Evolutionary conservation across 1,284 basidiomycete genomes (phyloP).

Genomic region (Mixia osmundae): DNA sequence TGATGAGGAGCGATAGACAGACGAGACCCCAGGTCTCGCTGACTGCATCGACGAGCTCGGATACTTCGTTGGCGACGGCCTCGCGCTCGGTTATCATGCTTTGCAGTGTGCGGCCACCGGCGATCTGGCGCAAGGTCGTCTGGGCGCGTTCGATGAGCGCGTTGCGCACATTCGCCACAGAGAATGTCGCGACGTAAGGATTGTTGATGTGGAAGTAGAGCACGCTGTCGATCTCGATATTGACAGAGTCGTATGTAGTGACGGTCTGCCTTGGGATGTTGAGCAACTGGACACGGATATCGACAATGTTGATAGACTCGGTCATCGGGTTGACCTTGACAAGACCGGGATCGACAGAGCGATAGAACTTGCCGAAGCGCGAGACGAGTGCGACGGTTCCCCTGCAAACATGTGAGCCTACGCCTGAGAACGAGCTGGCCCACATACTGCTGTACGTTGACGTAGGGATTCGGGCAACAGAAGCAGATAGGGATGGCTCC

Average conservation of each 20-base stretch:
- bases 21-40: conserved; percentile 66
- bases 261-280: conserved; percentile 64
- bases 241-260: conserved; percentile 25
- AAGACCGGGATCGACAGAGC: conserved; percentile 42
- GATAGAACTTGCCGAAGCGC: conserved; percentile 44
- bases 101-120: conserved; percentile 31
- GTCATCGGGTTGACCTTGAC: conserved; percentile 82
- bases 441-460: conserved; percentile 25
- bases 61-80: conserved; percentile 83
- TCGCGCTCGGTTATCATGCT: conserved; percentile 50
- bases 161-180: conserved; percentile 63
- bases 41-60: conserved; percentile 46
- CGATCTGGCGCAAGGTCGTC: conserved; percentile 78
- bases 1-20: conserved; percentile 66
- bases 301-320: conserved; percentile 49
- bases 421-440: conserved; percentile 56
- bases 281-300: conserved; percentile 84
- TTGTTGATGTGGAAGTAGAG: conserved; percentile 38
- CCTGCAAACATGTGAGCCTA: conserved; percentile 28
- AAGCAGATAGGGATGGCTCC: conserved; percentile 45
- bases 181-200: conserved; percentile 76
- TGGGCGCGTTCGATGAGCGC: conserved; percentile 82
- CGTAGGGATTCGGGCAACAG: conserved; percentile 28
- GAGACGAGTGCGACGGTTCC: conserved; percentile 67
- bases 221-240: conserved; percentile 63